phyloP scores from a whole-genome alignment of 306 rosid genomes.

The Vigna mungo region DNA sequence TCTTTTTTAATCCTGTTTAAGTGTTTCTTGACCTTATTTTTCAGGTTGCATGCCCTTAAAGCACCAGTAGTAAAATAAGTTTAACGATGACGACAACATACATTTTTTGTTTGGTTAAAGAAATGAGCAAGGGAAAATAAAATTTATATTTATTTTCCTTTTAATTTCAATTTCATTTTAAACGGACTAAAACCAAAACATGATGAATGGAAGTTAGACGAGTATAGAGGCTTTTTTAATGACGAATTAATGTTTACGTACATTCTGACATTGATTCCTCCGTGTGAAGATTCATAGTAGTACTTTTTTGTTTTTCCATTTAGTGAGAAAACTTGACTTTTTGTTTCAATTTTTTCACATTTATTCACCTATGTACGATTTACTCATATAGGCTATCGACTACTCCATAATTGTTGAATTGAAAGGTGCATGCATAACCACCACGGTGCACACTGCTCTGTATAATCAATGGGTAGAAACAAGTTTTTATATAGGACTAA shows the following conservation, averaged over 20 bases:
- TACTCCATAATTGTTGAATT: not conserved
- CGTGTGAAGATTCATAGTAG: not conserved
- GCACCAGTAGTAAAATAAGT: not conserved
- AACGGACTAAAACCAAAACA: not conserved
- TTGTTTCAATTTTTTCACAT: conserved; percentile 7
- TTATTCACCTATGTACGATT: not conserved
- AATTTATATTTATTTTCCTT: no score
- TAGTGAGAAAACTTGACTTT: conserved; percentile 36
- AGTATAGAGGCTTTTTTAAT: not conserved
- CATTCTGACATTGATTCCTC: conserved; percentile 40
- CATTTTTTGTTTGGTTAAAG: no score
- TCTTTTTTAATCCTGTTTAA: no score
- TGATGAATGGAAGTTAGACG: not conserved
- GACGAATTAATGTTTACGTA: conserved; percentile 32
- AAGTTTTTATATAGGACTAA: not conserved
- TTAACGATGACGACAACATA: no score
- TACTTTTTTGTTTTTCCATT: conserved; percentile 1
- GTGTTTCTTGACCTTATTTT: not conserved
- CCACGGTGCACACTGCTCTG: not conserved
- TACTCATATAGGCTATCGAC: not conserved
- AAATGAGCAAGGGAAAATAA: no score
- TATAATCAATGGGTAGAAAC: not conserved
- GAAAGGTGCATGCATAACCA: not conserved
- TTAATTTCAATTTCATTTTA: not conserved
- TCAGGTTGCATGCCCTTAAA: not conserved